Evolutionary conservation across 306 rosid genomes (phyloP), one percentile per base, ranked within the genome.

Genomic region (Trifolium subterraneum): DNA sequence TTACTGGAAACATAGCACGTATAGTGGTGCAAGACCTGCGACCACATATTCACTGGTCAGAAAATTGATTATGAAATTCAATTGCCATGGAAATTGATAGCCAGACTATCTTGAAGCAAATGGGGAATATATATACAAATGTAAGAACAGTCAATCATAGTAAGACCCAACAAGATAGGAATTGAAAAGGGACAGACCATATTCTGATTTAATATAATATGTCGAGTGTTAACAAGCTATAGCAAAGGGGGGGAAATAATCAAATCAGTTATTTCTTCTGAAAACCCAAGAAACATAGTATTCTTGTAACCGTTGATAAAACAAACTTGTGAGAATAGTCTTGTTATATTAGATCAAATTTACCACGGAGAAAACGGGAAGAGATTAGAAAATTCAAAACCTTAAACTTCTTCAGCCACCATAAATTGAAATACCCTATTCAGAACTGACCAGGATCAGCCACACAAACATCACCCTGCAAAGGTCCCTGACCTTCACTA

Each of bases 11-110:
- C 82, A 88, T 85, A 85, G 83, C 96, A 81, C 88, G 84, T 84
- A 88, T 76, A 73, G 94, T 86, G 90, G 98, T 80, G 93, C 94
- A 89, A 81, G 83, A 90, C 95, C 97, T 91, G 96, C 96, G 87
- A 87, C 97, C 97, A 89, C 92, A 89, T 82, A 78, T 87, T 86
- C 91, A 88, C 81, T 76, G 60, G 86, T 91, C 82, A 91, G 92
- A 82, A 86, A 78, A 80, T 72, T 70, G 84, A 78, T 86, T 80
- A 83, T 68, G 78, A 74, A 70, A 83, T 78, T 85, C 69, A 81
- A 87, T 78, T 66, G 42, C 78, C 80, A 81, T n/a, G 74, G 64
- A 69, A 68, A 83, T 66, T 71, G 70, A 79, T 62, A 82, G 55
- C 33, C 56, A 86, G 52, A 78, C 58, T 36, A 75, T 86, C 60